Base-by-base conservation (phyloP, 1,284 basidiomycete genomes). In the Cryptococcus deneoformans region DNA sequence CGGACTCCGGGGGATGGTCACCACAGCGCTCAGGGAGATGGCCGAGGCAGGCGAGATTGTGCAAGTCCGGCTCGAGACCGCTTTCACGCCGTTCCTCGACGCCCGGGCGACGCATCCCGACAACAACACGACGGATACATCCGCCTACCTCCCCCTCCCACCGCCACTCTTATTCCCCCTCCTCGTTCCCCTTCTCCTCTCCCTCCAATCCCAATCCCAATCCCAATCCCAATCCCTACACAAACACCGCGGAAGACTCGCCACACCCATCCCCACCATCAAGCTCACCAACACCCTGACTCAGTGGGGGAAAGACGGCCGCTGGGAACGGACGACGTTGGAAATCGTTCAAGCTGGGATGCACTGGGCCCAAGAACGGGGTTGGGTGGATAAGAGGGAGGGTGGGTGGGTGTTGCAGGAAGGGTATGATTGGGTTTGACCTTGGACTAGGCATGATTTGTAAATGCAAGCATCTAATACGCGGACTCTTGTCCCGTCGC, bases 281-380 rank as follows among this genome's bases (percentile, higher is more conserved):
- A 29, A 2, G 3, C 29, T 29, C 29, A 29, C 29, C 29, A 3
- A 71, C 71, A 54, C 47, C 52, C 20, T 29, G 49, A 0, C 10
- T 51, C 7, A 40, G 8, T 75, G 71, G 70, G 71, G 72, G 5
- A 57, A 62, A 44, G 70, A 70, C 4, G 69, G 70, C 20, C 58
- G 74, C 48, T 76, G 73, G 72, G 72, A 76, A 59, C 62, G 69
- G n/a, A 50, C 72, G 4, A 61, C 63, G 7, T 64, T 65, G 44
- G 70, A 67, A 67, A 60, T 57, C 2, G 63, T 74, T 9, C 63
- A 65, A 46, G 71, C 68, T 36, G 68, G 66, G 46, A 14, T 72
- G 38, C 62, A 65, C 47, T 71, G 63, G 64, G 72, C 61, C 0
- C 60, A 61, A 40, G 8, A 59, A n/a, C n/a, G 39, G 45, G 71